Percentiles rank a stretch among this genome's conserved stretches.
phyloP scores from a whole-genome alignment of 768 basidiomycete species.

The Lanmaoa rubissima region DNA sequence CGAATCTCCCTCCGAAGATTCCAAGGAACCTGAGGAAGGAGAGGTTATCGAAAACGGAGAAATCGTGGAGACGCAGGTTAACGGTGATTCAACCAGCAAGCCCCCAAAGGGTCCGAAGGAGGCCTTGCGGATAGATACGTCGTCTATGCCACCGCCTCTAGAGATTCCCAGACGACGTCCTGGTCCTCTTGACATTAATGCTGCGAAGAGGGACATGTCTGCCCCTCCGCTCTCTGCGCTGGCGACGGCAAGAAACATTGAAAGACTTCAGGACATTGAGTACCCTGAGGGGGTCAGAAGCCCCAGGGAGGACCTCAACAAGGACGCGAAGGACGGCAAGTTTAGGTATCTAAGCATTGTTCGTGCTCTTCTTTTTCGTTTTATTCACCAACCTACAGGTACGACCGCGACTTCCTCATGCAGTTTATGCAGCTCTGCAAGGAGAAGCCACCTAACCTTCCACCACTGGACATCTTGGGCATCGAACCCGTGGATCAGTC shows the following conservation, averaged over 20 bases:
- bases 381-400: slow-evolving; percentile 47
- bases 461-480: slow-evolving; percentile 87
- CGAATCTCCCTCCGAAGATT: slow-evolving; percentile 42
- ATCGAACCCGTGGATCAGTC: slow-evolving; percentile 72
- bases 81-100: slow-evolving; percentile 44
- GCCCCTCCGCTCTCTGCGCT: slow-evolving; percentile 53
- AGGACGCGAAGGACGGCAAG: slow-evolving; percentile 80
- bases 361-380: neutral
- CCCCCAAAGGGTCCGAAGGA: slow-evolving; percentile 42
- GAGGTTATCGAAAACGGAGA: slow-evolving; percentile 36
- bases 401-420: slow-evolving; percentile 95
- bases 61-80: slow-evolving; percentile 21
- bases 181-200: slow-evolving; percentile 69
- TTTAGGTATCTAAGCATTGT: slow-evolving; percentile 58
- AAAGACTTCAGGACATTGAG: slow-evolving; percentile 69
- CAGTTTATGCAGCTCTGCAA: slow-evolving; percentile 96
- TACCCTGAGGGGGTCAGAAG: slow-evolving; percentile 85
- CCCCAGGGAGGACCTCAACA: slow-evolving; percentile 82
- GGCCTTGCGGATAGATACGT: slow-evolving; percentile 64
- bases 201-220: slow-evolving; percentile 41
- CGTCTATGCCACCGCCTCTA: slow-evolving; percentile 39
- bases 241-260: slow-evolving; percentile 80
- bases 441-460: slow-evolving; percentile 90
- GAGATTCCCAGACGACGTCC: slow-evolving; percentile 52
- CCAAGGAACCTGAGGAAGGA: slow-evolving; percentile 43